Conservation (phyloP, 2,329 filamentous ascomycete species). For the Botryotinia calthae region DNA sequence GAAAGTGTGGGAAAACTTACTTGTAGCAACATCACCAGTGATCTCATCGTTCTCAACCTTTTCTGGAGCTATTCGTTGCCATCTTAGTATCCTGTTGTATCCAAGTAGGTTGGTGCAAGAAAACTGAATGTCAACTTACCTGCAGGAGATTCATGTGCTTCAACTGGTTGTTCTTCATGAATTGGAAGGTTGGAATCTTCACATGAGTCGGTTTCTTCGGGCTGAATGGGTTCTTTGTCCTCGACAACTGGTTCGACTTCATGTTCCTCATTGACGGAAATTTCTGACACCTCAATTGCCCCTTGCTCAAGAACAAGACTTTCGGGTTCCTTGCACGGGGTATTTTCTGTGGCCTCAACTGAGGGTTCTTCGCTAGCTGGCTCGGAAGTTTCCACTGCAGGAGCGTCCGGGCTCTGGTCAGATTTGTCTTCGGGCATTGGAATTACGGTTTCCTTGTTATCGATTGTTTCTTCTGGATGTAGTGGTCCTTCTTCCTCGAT, state of each 20-base stretch:
- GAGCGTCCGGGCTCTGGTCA: background rate
- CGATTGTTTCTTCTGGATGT: background rate
- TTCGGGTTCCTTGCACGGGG: background rate
- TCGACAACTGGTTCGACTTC: background rate
- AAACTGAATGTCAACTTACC: background rate
- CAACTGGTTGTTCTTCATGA: background rate
- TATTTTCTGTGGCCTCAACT: background rate
- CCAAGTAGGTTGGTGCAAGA: background rate
- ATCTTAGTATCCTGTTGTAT: background rate
- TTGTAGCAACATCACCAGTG: background rate
- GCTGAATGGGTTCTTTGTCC: background rate
- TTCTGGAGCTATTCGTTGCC: background rate
- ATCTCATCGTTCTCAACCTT: background rate
- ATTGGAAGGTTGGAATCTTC: background rate
- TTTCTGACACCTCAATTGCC: background rate
- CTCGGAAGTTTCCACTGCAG: background rate
- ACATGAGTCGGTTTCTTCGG: background rate
- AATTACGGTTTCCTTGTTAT: background rate
- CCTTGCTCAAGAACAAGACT: background rate
- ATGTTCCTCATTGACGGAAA: background rate
- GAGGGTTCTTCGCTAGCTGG: background rate
- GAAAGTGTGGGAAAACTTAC: background rate
- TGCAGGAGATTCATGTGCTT: background rate
- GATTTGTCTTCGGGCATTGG: background rate
- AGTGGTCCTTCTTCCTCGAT: background rate